Conservation (phyloP, 177 flowering plant species). For the Vitis hybrid region DNA sequence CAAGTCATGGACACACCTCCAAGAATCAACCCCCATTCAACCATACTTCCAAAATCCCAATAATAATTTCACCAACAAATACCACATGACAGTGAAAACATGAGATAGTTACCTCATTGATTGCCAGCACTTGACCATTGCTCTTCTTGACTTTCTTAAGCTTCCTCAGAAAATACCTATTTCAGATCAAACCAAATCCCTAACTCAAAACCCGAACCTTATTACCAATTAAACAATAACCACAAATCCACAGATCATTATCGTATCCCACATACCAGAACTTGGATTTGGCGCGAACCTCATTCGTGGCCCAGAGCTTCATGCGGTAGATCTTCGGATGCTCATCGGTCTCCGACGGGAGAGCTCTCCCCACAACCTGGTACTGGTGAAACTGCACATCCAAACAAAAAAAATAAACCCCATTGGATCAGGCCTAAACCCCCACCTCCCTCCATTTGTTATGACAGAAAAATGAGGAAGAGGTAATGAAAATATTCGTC, state of each 20-base stretch:
- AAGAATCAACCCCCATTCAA: background rate
- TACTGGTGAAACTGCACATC: conserved; percentile 56
- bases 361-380: conserved; percentile 67
- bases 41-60: background rate
- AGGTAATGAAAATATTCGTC: too few species aligned
- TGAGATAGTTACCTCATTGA: conserved; percentile 46
- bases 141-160: conserved; percentile 73
- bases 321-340: conserved; percentile 65
- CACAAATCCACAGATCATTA: background rate
- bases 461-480: background rate
- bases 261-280: conserved; percentile 38
- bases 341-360: conserved; percentile 50
- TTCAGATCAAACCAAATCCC: background rate
- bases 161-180: conserved; percentile 66
- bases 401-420: background rate
- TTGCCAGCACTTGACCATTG: conserved; percentile 63
- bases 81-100: too few species aligned
- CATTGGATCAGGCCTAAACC: background rate
- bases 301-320: conserved; percentile 65
- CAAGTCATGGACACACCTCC: background rate
- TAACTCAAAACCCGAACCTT: background rate
- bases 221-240: background rate
- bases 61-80: background rate
- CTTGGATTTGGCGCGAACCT: conserved; percentile 65
- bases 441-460: background rate